Evolutionary conservation across 2,329 filamentous ascomycete species (phyloP), one percentile per base, ranked within the genome.

Genomic region (Microdochium nivale): DNA sequence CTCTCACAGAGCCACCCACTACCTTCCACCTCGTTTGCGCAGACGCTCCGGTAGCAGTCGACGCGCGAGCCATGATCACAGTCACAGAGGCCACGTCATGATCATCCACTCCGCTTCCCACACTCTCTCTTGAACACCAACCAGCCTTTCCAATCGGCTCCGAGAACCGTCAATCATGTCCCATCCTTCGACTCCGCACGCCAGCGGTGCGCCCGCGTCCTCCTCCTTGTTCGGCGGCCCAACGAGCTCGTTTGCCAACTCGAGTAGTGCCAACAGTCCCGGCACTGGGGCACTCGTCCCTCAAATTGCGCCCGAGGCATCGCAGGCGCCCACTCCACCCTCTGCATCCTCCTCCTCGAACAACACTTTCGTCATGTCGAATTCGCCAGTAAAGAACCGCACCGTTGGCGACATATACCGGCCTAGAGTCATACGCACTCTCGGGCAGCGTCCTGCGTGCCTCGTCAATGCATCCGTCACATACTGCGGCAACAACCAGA

Each of bases 401-500:
- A 74, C 77, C 21, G 77, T 77, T 54, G 76, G 77, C 52, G 90
- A 95, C 65, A 84, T 83, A 57, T 95, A 95, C 69, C 85, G 87
- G 49, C 92, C 92, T 33, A 88, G 86, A 65, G 88, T 96, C 55
- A 92, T 81, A 35, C 84, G 86, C 61, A 88, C 87, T 13, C 75
- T 87, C 48, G 87, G 87, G 47, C 84, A 89, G 70, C 83, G 91
- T 58, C 94, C 94, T 35, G 91, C 94, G 33, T 97, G 92, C 65
- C 78, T 99, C 49, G 92, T 99, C 59, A 99, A 99, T 75, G 94
- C 94, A 50, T 97, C 94, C 1, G 92, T 97, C 54, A 99, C 94
- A n/a, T 96, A 96, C 68, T 96, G 94, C 63, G 91, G 91, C 54
- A 94, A 96, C 71, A 94, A 97, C 67, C 85, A 94, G 69, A 97